These are phyloP conservation scores for Saccharomycopsis olivae DNA, from an alignment of 805 yeast species.

Conservation along the genomic window DNA sequence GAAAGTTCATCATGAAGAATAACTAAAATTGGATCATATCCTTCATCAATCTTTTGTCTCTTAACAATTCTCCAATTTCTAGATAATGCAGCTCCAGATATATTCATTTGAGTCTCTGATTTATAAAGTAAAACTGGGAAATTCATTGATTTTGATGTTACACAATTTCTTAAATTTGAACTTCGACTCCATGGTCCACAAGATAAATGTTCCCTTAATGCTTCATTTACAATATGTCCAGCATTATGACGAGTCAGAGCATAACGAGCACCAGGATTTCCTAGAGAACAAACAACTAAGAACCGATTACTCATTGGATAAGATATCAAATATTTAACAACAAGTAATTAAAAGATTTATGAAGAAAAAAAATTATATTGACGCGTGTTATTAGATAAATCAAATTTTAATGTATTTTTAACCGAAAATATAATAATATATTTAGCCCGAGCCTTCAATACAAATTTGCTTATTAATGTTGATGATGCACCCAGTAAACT, in stretches of 20 bases:
- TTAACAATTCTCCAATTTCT: slow-evolving; percentile 5
- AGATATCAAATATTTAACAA: no score
- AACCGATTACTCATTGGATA: slow-evolving; percentile 1
- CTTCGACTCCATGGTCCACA: slow-evolving; percentile 2
- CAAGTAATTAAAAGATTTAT: no score
- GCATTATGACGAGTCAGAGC: slow-evolving; percentile 14
- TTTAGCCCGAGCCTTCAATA: no score
- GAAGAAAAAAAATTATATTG: no score
- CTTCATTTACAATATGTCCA: slow-evolving; percentile 9
- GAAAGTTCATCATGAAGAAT: slow-evolving; percentile 76
- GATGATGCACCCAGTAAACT: no score
- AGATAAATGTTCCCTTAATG: slow-evolving; percentile 3
- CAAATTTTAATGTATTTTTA: no score
- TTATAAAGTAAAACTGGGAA: slow-evolving; percentile 6
- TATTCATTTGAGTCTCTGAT: slow-evolving; percentile 14
- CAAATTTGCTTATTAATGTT: no score
- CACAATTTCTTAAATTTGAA: not conserved
- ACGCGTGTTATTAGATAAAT: no score
- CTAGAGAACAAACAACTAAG: slow-evolving; percentile 13
- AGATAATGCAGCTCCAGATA: slow-evolving; percentile 10
- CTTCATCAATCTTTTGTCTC: slow-evolving; percentile 1
- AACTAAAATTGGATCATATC: slow-evolving; percentile 22
- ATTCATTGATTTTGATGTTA: not conserved
- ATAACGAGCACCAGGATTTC: slow-evolving; percentile 17
- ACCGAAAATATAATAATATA: no score